Evolutionary conservation across 768 basidiomycete genomes (phyloP), one percentile per base, ranked within the genome.

Genomic region (Mycena chlorophos): DNA sequence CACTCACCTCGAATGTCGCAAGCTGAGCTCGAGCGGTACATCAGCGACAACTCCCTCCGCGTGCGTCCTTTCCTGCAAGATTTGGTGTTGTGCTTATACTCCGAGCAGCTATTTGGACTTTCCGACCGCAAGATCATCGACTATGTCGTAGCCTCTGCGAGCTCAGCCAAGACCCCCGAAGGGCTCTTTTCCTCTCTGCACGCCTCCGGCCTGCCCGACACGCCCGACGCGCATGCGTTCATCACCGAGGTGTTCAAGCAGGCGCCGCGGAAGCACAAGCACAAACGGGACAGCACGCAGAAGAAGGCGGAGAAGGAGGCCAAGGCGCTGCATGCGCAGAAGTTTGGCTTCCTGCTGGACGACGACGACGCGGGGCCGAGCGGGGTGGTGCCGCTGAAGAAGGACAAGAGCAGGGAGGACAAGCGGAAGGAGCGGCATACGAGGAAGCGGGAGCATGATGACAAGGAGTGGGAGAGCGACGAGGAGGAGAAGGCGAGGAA

Each of bases 131-230:
- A 83, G 61, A 91, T 89, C 57, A 83, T 93, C 62, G 88, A 93
- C 75, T 97, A 87, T 69, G 87, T 97, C 30, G 77, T 91, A 69
- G 91, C 91, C 47, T 86, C 89, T 87, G 93, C 91, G n/a, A 85
- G 88, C 3, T 86, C 88, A 52, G 81, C 92, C 51, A 95, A 95
- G 70, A 83, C 87, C 8, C 79, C 91, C 12, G 87, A 91, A 37
- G 81, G 80, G 39, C 81, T 98, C 34, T 93, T 94, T 67, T 60
- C 78, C n/a, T 74, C 87, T 4, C 84, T 98, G 34, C 78, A 87
- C 54, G 76, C 79, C 34, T 84, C 85, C 46, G 96, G 95, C 60
- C 77, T 98, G 46, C 89, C 94, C 37, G 81, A 89, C 66, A 87
- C 88, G 3, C 71, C 90, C 13, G 88, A 87, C 54, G 86, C 92